A percentile compares a stretch with the other conserved stretches of the same genome.
These are phyloP conservation scores for Metschnikowia hibisci DNA, from an alignment of 805 yeast species.

Conservation along the genomic window DNA sequence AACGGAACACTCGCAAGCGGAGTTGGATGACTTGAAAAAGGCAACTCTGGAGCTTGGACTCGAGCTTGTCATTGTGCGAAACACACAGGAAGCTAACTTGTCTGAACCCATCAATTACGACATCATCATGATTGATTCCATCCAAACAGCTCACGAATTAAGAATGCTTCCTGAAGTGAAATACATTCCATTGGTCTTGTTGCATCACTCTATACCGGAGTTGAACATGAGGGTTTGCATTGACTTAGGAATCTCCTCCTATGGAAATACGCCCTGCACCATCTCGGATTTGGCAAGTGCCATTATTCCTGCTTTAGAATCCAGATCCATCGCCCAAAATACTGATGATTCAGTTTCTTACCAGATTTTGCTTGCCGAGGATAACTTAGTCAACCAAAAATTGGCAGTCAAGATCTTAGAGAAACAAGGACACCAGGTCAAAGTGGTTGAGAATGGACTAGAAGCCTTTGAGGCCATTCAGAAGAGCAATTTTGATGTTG, in stretches of 20 bases:
- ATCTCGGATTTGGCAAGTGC: constrained; percentile 78
- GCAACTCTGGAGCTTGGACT: constrained; percentile 54
- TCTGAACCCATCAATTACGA: constrained; percentile 62
- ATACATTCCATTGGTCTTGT: constrained; percentile 76
- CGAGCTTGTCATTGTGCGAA: constrained; percentile 55
- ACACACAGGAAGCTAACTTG: constrained; percentile 55
- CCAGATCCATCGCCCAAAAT: constrained; percentile 74
- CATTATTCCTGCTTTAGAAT: constrained; percentile 78
- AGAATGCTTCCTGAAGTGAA: constrained; percentile 72
- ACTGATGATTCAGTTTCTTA: constrained; percentile 74
- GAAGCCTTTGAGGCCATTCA: constrained; percentile 77
- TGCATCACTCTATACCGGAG: constrained; percentile 72
- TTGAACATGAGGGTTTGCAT: constrained; percentile 78
- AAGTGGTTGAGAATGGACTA: constrained; percentile 81
- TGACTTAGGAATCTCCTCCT: constrained; percentile 81
- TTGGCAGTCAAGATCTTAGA: constrained; percentile 81
- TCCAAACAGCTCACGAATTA: constrained; percentile 67
- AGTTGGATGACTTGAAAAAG: constrained; percentile 47
- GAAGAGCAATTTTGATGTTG: constrained; percentile 67
- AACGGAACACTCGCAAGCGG: constrained; percentile 53
- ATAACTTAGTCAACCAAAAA: constrained; percentile 82
- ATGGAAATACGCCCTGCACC: constrained; percentile 86
- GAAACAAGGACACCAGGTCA: constrained; percentile 79
- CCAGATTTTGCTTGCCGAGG: constrained; percentile 78
- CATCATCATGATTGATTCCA: constrained; percentile 76